Conservation (phyloP, 192 early-diverging fungal species). For the Entomortierella beljakovae region DNA sequence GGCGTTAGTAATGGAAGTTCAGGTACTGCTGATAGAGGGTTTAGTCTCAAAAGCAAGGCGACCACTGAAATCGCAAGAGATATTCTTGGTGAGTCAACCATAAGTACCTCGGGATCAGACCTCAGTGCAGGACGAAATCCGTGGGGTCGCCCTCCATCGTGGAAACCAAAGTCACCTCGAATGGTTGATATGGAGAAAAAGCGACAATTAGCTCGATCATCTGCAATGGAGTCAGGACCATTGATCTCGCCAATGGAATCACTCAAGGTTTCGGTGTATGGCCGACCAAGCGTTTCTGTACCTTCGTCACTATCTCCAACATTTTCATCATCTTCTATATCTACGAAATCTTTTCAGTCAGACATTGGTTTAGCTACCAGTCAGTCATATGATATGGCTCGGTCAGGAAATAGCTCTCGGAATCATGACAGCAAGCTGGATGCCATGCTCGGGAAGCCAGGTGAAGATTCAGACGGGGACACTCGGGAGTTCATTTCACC, state of each 20-base stretch:
- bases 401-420: neutral
- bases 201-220: conserved; percentile 5
- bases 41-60: neutral
- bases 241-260: conserved; percentile 10
- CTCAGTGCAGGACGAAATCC: conserved; percentile 13
- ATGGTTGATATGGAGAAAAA: conserved; percentile 47
- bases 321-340: conserved; percentile 19
- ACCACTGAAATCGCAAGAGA: neutral
- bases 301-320: conserved; percentile 12
- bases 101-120: neutral
- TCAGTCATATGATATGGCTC: neutral
- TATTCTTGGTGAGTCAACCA: neutral
- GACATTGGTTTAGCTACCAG: conserved; percentile 6
- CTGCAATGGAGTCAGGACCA: neutral
- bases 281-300: conserved; percentile 9
- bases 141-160: conserved; percentile 51
- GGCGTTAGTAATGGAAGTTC: neutral
- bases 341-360: conserved; percentile 12
- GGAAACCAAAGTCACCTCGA: conserved; percentile 39
- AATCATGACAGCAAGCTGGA: neutral
- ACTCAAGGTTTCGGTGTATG: conserved; percentile 46
- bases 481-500: conserved; percentile 37
- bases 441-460: neutral
- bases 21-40: too few relatives aligned
- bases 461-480: conserved; percentile 19